A percentile compares a stretch with the other conserved stretches of the same genome.
phyloP scores from a whole-genome alignment of 805 yeast species.

The Wickerhamomyces chaumierensis region DNA sequence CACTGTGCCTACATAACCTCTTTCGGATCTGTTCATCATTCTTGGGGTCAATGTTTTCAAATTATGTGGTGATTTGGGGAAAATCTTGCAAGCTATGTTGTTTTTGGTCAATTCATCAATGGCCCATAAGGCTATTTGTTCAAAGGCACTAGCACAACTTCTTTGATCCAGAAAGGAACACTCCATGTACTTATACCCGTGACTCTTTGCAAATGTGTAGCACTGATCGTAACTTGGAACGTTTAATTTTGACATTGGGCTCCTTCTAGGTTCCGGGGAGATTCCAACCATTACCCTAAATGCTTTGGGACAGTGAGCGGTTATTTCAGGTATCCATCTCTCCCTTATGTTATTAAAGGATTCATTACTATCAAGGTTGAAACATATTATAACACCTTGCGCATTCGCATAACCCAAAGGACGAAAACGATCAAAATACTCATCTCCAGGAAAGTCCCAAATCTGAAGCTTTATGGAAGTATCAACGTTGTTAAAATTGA shows the following conservation, averaged over 20 bases:
- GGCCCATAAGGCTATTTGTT: slow-evolving; percentile 9
- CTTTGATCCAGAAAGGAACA: slow-evolving; percentile 18
- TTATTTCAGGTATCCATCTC: slow-evolving; percentile 32
- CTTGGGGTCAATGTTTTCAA: too few species aligned
- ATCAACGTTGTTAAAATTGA: slow-evolving; percentile 7
- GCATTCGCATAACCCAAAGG: slow-evolving; percentile 32
- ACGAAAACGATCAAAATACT: slow-evolving; percentile 28
- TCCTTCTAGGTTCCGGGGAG: slow-evolving; percentile 26
- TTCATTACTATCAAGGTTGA: slow-evolving; percentile 23
- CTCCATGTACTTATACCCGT: slow-evolving; percentile 25
- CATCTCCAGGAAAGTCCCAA: slow-evolving; percentile 33
- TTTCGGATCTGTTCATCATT: too few species aligned
- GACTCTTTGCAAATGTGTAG: slow-evolving; percentile 19
- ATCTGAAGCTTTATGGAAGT: slow-evolving; percentile 21
- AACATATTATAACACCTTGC: slow-evolving; percentile 26
- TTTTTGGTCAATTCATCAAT: slow-evolving; percentile 1
- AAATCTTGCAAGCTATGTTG: neutral
- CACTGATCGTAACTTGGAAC: slow-evolving; percentile 19
- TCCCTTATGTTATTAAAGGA: slow-evolving; percentile 25
- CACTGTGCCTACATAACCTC: too few species aligned
- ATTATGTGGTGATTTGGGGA: neutral
- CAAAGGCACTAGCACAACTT: slow-evolving; percentile 12
- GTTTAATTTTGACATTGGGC: slow-evolving; percentile 7
- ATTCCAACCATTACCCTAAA: slow-evolving; percentile 26
- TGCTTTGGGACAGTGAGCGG: slow-evolving; percentile 27